Evolutionary conservation across 2,329 filamentous ascomycete genomes (phyloP), one percentile per base, ranked within the genome.

Genomic region (Pleochaeta shiraiana): DNA sequence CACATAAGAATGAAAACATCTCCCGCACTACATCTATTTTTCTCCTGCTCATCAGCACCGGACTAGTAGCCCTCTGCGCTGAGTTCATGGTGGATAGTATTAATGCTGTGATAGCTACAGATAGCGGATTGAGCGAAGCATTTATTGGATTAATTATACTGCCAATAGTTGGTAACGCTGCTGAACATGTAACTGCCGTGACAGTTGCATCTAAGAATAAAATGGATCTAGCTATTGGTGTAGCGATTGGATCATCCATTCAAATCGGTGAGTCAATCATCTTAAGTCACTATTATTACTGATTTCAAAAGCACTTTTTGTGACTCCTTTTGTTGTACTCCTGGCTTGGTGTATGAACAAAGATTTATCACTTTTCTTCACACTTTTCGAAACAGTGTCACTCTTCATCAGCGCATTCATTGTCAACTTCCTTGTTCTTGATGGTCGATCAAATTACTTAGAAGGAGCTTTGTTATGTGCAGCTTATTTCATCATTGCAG

Each of bases 311-410:
- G 77, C 85, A 16, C 76, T 88, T 7, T 85, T 88, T 71, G 79
- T 88, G 63, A 87, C 85, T 3, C 85, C 85, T 0, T 75, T 88
- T 21, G 79, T 87, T 34, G 85, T 88, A 34, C 82, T 88, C 28
- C 76, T 88, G 24, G 85, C 84, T n/a, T 88, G 85, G 85, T 80
- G 79, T 66, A 80, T 87, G 73, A 75, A 79, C 66, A 81, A 80
- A 66, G 78, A 84, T n/a, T 87, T 88, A 84, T 81, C 86, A 31
- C 79, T 95, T 37, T 90, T 92, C 76, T 95, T 95, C 74, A 89
- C 89, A 66, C 80, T 90, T 61, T 95, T 95, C 74, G 89, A 95
- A 79, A 95, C 89, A 0, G 87, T 93, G 26, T 88, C 86, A 65
- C 81, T 95, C 70, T 95, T 95, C 74, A 83, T 92, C 63, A 87